Conservation (phyloP, 306 rosid species). For the Pyrus bretschneideri region DNA sequence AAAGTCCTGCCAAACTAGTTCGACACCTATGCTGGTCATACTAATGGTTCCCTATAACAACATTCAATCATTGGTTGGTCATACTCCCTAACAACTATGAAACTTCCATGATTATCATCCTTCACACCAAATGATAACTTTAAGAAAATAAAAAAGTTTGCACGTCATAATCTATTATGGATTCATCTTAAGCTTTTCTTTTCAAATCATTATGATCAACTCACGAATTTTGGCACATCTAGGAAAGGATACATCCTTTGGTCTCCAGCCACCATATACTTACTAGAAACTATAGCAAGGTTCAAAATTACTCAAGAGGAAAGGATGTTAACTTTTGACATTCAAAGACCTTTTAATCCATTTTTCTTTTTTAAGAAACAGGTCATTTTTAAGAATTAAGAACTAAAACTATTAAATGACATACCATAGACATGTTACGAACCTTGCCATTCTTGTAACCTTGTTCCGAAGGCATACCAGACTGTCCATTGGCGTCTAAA, state of each 20-base stretch:
- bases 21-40: not conserved
- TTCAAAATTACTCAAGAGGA: not conserved
- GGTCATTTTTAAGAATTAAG: not conserved
- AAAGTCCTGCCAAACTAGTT: not conserved
- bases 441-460: slow-evolving; percentile 65
- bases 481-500: slow-evolving; percentile 53
- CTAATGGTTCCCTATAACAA: not conserved
- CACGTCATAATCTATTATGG: not conserved
- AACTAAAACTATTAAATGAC: not conserved
- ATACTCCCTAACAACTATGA: not conserved
- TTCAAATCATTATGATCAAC: not conserved
- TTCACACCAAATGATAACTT: not conserved
- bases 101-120: not conserved
- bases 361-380: not conserved
- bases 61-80: not conserved
- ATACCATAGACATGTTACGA: slow-evolving; percentile 1
- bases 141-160: not conserved
- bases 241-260: not conserved
- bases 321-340: not conserved
- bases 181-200: not conserved
- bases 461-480: slow-evolving; percentile 52
- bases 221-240: not conserved
- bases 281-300: not conserved
- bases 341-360: not conserved
- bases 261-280: not conserved